Evolutionary conservation across 2,329 filamentous ascomycete species (phyloP), one percentile per base, ranked within the genome.

Genomic region (Fusarium sp.): DNA sequence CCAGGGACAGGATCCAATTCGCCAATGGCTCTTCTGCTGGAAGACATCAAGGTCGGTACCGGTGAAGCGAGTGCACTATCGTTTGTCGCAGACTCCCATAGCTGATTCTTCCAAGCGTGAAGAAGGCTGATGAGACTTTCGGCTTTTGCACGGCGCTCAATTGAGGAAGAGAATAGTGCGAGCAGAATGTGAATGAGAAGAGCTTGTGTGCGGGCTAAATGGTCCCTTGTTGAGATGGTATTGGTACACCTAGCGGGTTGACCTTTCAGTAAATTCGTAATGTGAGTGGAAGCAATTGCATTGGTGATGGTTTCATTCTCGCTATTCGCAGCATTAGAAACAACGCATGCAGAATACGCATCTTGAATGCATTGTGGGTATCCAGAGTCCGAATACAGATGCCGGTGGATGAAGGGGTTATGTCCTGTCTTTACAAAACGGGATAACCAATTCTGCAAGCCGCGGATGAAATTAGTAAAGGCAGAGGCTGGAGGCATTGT

Each of bases 191-290:
- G 50, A 20, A 47, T 35, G 9, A 53, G 50, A 35, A 53, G 40
- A 0, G 50, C 30, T 14, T 47, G 40, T 1, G 50, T 47, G 22
- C 50, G 50, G 20, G 50, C 50, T 1, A 53, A 7, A 33, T 53
- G 50, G 0, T 35, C 40, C 1, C 20, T 20, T 1, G 20, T 53
- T 3, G 40, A 35, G 6, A 53, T 33, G 2, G 17, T 4, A 14
- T 2, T 20, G 0, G 30, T 0, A 0, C 9, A 8, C 1, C 20
- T 13, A 0, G 13, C 0, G 0, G 30, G 13, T 0, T 53, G 40
- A 28, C 11, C 4, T 0, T 35, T 46, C 0, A 53, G 17, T 10
- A 53, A 5, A 7, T 53, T 53, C 0, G 30, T 22, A 1, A 53
- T 35, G 2, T 53, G 50, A 10, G 40, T 47, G 1, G 30, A 19